A percentile compares a stretch with the other conserved stretches of the same genome.
These are phyloP conservation scores for Agaricus subrufescens DNA, from an alignment of 768 basidiomycete species.

Conservation along the genomic window DNA sequence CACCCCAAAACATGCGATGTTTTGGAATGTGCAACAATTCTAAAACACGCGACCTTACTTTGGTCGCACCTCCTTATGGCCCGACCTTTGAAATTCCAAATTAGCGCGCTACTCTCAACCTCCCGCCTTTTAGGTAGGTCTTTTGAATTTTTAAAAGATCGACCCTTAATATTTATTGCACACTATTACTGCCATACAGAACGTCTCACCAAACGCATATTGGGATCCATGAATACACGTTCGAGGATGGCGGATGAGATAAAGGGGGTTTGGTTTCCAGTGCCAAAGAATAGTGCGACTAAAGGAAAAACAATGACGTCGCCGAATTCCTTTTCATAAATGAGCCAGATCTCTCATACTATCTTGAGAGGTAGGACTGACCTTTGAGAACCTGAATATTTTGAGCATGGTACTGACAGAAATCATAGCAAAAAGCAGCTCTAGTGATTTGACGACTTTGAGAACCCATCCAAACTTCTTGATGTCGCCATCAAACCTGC, in stretches of 20 bases:
- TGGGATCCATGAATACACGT: slow-evolving; percentile 29
- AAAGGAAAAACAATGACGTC: slow-evolving; percentile 26
- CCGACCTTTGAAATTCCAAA: no score
- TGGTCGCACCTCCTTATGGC: no score
- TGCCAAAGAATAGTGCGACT: slow-evolving; percentile 27
- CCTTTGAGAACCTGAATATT: slow-evolving; percentile 27
- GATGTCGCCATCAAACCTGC: slow-evolving; percentile 23
- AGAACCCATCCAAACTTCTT: slow-evolving; percentile 25
- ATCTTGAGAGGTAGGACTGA: not conserved
- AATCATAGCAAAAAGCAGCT: slow-evolving; percentile 24
- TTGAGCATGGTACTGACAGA: slow-evolving; percentile 24
- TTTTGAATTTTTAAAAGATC: no score
- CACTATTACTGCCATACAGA: no score
- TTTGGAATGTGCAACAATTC: no score
- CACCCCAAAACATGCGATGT: no score
- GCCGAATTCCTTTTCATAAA: slow-evolving; percentile 20
- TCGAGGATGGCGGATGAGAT: slow-evolving; percentile 27
- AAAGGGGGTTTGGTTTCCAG: slow-evolving; percentile 29
- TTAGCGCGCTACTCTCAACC: no score
- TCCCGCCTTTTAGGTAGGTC: no score
- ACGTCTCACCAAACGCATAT: slow-evolving; percentile 23
- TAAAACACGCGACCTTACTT: no score
- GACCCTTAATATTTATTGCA: no score
- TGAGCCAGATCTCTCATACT: not conserved
- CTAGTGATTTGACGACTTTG: slow-evolving; percentile 24